A percentile compares a stretch with the other conserved stretches of the same genome.
Conservation (phyloP, 2,329 filamentous ascomycete genomes). For the Ceratocystis albifundus region DNA sequence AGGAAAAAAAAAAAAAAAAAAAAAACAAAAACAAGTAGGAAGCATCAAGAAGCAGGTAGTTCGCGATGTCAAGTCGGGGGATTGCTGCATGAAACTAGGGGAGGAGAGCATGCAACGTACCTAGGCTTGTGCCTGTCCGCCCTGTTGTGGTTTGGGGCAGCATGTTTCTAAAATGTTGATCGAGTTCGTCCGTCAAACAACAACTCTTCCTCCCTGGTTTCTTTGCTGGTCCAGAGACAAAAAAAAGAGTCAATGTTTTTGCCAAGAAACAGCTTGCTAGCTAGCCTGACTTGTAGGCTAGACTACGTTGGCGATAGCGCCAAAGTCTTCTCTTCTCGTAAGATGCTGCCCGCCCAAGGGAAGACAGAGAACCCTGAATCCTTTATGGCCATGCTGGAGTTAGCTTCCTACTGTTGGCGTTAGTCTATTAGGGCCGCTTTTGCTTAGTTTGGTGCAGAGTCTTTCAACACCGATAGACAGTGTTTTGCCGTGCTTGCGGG, state of each 20-base stretch:
- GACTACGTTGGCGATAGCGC: background rate
- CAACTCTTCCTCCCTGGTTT: too few species aligned
- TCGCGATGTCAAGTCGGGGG: too few species aligned
- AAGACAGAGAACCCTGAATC: slow-evolving; percentile 7
- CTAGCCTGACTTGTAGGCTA: background rate
- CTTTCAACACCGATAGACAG: too few species aligned
- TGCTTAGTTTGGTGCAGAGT: too few species aligned
- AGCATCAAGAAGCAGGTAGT: too few species aligned
- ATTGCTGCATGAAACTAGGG: background rate
- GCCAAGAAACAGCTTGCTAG: background rate
- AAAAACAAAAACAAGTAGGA: background rate
- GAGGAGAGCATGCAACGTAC: background rate
- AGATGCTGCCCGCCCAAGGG: background rate
- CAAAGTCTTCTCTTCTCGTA: slow-evolving; percentile 2
- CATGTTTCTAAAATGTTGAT: background rate
- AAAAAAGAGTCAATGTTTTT: background rate
- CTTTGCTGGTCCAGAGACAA: too few species aligned
- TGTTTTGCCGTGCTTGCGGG: too few species aligned
- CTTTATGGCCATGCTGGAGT: background rate
- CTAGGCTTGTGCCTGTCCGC: background rate
- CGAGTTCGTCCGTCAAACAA: background rate
- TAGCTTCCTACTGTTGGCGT: too few species aligned
- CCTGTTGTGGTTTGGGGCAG: background rate
- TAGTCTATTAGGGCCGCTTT: background rate
- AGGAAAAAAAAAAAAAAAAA: background rate